Evolutionary conservation across 805 yeast species (phyloP).

Genomic region (Torulaspora microellipsoides): DNA sequence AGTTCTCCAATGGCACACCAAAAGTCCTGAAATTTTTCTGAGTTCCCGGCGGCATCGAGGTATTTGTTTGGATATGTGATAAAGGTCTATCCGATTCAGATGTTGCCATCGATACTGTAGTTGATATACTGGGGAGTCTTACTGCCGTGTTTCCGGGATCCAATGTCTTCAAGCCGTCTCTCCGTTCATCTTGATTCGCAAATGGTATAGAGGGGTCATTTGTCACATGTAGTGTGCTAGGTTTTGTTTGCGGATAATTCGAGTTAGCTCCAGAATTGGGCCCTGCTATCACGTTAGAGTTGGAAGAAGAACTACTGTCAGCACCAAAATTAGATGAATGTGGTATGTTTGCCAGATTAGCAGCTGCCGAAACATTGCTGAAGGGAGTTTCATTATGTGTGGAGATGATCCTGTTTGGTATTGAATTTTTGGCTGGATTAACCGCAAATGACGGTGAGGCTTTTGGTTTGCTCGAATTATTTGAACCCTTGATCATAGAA

Average conservation of each 20-base stretch:
- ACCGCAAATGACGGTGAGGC: constrained; percentile 29
- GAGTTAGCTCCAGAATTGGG: constrained; percentile 2
- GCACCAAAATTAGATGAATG: constrained; percentile 9
- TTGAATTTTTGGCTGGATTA: constrained; percentile 30
- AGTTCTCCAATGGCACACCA: constrained; percentile 75
- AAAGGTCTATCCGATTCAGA: constrained; percentile 29
- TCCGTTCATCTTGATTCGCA: neutral
- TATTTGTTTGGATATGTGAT: constrained; percentile 33
- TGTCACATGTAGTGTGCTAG: constrained; percentile 1
- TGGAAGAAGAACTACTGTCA: constrained; percentile 7
- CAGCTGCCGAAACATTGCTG: constrained; percentile 11
- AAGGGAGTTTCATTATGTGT: constrained; percentile 36
- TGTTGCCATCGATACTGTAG: constrained; percentile 21
- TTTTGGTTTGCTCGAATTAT: constrained; percentile 17
- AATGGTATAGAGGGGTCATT: neutral
- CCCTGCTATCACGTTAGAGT: constrained; percentile 6
- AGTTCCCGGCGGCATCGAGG: constrained; percentile 37
- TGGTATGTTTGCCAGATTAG: constrained; percentile 8
- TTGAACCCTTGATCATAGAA: constrained; percentile 42
- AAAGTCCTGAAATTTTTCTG: constrained; percentile 50
- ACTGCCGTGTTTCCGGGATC: constrained; percentile 28
- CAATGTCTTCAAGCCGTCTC: constrained; percentile 19
- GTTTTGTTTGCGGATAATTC: neutral
- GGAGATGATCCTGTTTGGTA: constrained; percentile 32
- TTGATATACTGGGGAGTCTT: constrained; percentile 28